phyloP scores from a whole-genome alignment of 2,329 filamentous ascomycete species.

The Hortaea werneckii region DNA sequence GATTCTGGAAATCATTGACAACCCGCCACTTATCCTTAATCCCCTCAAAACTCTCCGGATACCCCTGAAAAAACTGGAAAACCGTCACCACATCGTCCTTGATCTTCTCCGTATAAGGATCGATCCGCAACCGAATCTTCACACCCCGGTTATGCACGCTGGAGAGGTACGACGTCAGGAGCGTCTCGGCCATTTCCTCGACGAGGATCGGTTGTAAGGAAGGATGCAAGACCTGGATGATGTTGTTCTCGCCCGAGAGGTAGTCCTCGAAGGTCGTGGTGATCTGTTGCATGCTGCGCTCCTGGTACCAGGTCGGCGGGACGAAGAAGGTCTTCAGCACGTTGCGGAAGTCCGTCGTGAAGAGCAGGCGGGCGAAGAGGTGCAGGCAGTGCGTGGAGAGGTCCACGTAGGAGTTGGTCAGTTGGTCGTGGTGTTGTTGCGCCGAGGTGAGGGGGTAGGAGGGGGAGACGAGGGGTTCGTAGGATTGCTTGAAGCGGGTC shows the following conservation, averaged over 20 bases:
- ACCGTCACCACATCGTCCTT: constrained; percentile 84
- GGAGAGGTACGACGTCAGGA: constrained; percentile 75
- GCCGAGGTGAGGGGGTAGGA: constrained; percentile 65
- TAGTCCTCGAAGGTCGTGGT: constrained; percentile 94
- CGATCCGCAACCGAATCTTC: constrained; percentile 77
- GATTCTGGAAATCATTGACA: constrained; percentile 69
- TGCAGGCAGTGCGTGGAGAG: constrained; percentile 86
- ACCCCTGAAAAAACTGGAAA: constrained; percentile 71
- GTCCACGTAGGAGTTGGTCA: constrained; percentile 90
- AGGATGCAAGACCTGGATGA: constrained; percentile 72
- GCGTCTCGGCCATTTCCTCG: constrained; percentile 84
- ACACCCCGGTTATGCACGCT: constrained; percentile 81
- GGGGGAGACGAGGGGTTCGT: constrained; percentile 69
- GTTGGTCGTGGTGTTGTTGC: constrained; percentile 54
- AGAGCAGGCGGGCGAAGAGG: constrained; percentile 77
- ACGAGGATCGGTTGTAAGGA: constrained; percentile 84
- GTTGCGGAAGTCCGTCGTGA: constrained; percentile 75
- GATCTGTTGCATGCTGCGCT: constrained; percentile 76
- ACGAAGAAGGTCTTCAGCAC: constrained; percentile 90
- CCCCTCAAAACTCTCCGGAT: constrained; percentile 55
- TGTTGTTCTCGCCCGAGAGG: constrained; percentile 56
- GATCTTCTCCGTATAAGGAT: constrained; percentile 78
- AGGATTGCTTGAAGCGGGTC: constrained; percentile 72
- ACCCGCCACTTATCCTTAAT: constrained; percentile 92
- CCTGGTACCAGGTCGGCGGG: constrained; percentile 67